A percentile compares a stretch with the other conserved stretches of the same genome.
phyloP scores from a whole-genome alignment of 495 filamentous ascomycete species.

The Aspergillus nanangensis region DNA sequence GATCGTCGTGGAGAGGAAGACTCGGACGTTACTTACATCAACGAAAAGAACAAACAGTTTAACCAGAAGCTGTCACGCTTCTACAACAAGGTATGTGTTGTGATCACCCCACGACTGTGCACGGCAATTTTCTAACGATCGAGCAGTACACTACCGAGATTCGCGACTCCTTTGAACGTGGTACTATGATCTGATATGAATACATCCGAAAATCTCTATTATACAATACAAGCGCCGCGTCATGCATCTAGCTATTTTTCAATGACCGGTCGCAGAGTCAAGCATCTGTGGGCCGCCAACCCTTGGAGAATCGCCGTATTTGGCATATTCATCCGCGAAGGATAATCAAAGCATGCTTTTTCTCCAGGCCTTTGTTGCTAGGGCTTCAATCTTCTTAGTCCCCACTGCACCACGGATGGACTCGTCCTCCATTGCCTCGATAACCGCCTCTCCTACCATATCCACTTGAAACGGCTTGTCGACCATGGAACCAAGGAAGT shows the following conservation, averaged over 20 bases:
- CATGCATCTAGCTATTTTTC: not conserved
- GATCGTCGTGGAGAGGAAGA: slow-evolving; percentile 74
- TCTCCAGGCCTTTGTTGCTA: slow-evolving; percentile 75
- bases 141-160: slow-evolving; percentile 88
- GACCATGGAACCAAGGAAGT: slow-evolving; percentile 71
- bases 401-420: slow-evolving; percentile 65
- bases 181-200: slow-evolving; percentile 56
- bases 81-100: slow-evolving; percentile 90
- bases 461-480: slow-evolving; percentile 85
- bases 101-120: no score
- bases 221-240: slow-evolving; percentile 4
- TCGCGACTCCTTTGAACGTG: slow-evolving; percentile 94
- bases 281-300: not conserved
- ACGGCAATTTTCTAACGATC: slow-evolving; percentile 25
- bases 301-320: not conserved
- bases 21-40: slow-evolving; percentile 95
- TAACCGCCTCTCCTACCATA: slow-evolving; percentile 75
- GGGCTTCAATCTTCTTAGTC: slow-evolving; percentile 62
- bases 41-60: slow-evolving; percentile 99
- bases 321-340: not conserved
- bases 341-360: slow-evolving; percentile 67
- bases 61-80: slow-evolving; percentile 94
- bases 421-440: slow-evolving; percentile 72
- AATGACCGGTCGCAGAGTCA: not conserved
- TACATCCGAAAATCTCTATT: slow-evolving; percentile 8